Evolutionary conservation across 2,329 filamentous ascomycete genomes (phyloP), one percentile per base, ranked within the genome.

Genomic region (Plenodomus lindquistii): DNA sequence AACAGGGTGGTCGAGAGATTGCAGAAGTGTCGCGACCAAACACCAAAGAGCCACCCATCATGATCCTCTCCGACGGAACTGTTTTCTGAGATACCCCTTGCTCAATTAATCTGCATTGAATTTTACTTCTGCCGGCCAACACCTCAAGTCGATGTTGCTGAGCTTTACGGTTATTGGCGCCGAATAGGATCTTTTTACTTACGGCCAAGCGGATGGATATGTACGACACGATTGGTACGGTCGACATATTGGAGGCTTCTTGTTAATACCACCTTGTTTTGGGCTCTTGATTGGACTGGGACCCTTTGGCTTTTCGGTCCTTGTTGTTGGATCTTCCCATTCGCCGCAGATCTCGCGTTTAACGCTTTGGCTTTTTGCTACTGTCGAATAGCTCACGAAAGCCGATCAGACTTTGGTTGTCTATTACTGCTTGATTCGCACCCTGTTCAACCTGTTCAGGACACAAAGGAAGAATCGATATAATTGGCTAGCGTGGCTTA

Each of bases 21-120:
- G 94, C 94, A 55, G 93, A 97, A 76, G 91, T 97, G 57, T 93
- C 91, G 61, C 83, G 94, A 60, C 94, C 94, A 18, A 97, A 97
- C 66, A 97, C 94, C 43, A 96, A 94, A 76, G 91, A 96, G 71
- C 91, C 93, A 24, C 94, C 94, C 4, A 97, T 99, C 67, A 86
- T 97, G 76, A 97, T 97, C 63, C 83, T 96, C 60, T 96, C 91
- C 57, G 94, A 99, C 71, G 94, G 94, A 54, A 97, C 94, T 19
- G 90, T 99, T 58, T 97, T 99, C 71, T 96, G 85, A 74, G 72
- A 74, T 75, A 74, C 72, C 72, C 73, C 59, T 56, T 58, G 46
- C 55, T 63, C 66, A 55, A 40, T 56, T 64, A 55, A 40, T 60
- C 44, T 53, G 58, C 50, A 24, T 54, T 60, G 50, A 45, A 54